Percentiles rank a stretch among this genome's conserved stretches.
phyloP scores from a whole-genome alignment of 1,284 basidiomycete genomes.

The Filobasidium uniguttulatum region DNA sequence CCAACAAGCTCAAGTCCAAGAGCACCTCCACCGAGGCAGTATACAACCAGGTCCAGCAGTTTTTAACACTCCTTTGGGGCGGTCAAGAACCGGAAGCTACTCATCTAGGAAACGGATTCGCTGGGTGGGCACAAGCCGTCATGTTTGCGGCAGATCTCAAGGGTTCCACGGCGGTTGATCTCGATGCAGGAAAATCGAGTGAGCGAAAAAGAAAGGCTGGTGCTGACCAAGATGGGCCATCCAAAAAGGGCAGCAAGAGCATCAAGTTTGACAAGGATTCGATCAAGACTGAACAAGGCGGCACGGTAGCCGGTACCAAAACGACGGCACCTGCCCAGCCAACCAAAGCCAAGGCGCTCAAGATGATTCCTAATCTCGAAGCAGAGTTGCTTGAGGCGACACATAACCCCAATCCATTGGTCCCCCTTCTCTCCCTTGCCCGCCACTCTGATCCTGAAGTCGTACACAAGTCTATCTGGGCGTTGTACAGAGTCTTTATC shows the following conservation, averaged over 20 bases:
- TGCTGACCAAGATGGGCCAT: not conserved
- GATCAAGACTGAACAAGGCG: not conserved
- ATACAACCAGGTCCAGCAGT: constrained; percentile 60
- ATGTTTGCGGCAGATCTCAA: constrained; percentile 36
- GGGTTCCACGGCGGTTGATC: constrained; percentile 11
- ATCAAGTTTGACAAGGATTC: not conserved
- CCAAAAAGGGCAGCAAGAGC: not conserved
- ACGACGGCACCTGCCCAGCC: not conserved
- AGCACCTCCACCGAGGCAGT: constrained; percentile 55
- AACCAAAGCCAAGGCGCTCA: not conserved
- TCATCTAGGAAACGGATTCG: constrained; percentile 40
- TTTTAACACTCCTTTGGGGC: constrained; percentile 59
- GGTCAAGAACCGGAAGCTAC: constrained; percentile 4
- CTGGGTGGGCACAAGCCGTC: constrained; percentile 87
- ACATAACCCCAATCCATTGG: constrained; percentile 60
- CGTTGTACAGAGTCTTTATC: constrained; percentile 67
- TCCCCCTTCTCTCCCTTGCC: constrained; percentile 54
- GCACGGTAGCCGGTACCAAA: not conserved
- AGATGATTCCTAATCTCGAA: not conserved
- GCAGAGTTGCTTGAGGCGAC: not conserved
- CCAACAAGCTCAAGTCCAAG: constrained; percentile 36
- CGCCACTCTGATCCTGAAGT: constrained; percentile 39
- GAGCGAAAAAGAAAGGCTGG: not conserved
- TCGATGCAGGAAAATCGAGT: not conserved
- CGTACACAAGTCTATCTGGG: constrained; percentile 63